Conservation (phyloP, 371 early-diverging fungal species). For the Lichtheimia ramosa region DNA sequence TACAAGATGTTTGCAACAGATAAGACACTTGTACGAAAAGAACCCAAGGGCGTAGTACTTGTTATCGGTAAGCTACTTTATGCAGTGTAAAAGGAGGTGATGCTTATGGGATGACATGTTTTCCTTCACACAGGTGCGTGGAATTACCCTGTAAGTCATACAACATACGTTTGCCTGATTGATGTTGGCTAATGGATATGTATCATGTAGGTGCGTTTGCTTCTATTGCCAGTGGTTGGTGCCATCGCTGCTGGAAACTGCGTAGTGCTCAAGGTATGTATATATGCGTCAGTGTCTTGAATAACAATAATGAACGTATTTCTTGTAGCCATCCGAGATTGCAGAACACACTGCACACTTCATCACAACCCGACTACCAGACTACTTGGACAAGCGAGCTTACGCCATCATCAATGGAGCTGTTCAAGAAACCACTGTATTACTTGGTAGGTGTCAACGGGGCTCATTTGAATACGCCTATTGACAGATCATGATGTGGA, state of each 20-base stretch:
- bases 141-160: slow-evolving; percentile 79
- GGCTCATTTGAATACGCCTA: slow-evolving; percentile 19
- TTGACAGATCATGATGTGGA: neutral
- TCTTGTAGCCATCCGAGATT: slow-evolving; percentile 78
- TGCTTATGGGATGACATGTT: neutral
- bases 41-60: slow-evolving; percentile 78
- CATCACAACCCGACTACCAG: slow-evolving; percentile 61
- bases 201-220: slow-evolving; percentile 48
- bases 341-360: slow-evolving; percentile 64
- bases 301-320: slow-evolving; percentile 2
- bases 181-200: neutral
- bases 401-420: slow-evolving; percentile 79
- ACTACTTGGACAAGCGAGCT: slow-evolving; percentile 74
- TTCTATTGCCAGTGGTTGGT: slow-evolving; percentile 76
- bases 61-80: slow-evolving; percentile 52
- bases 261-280: slow-evolving; percentile 67
- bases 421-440: slow-evolving; percentile 65
- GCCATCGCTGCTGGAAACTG: slow-evolving; percentile 94
- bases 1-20: slow-evolving; percentile 40
- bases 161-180: neutral
- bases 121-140: slow-evolving; percentile 60
- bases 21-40: slow-evolving; percentile 53
- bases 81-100: neutral
- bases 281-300: neutral
- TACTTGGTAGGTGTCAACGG: slow-evolving; percentile 51